phyloP scores from a whole-genome alignment of 495 filamentous ascomycete genomes.

The Jackrogersella multiformis region DNA sequence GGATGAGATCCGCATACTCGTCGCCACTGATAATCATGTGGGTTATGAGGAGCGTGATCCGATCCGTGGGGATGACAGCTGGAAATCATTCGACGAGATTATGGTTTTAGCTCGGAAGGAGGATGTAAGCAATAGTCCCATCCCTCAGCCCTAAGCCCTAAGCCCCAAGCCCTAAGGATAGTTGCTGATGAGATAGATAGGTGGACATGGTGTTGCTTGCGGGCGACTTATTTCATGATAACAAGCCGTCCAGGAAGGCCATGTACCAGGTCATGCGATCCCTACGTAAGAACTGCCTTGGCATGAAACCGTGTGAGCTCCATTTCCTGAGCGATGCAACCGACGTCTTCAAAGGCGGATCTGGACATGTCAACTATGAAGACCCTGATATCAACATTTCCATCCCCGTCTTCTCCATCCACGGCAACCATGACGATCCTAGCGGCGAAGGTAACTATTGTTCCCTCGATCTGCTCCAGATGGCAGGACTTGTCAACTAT shows the following conservation, averaged over 20 bases:
- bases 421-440: slow-evolving; percentile 98
- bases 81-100: slow-evolving; percentile 94
- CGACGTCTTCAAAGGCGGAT: slow-evolving; percentile 84
- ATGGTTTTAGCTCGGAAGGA: slow-evolving; percentile 87
- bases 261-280: slow-evolving; percentile 98
- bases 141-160: not conserved
- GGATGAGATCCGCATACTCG: slow-evolving; percentile 94
- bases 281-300: slow-evolving; percentile 90
- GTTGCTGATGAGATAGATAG: slow-evolving; percentile 37
- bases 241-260: slow-evolving; percentile 93
- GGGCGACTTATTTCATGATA: slow-evolving; percentile 97
- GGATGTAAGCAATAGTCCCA: slow-evolving; percentile 66
- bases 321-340: slow-evolving; percentile 93
- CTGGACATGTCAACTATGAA: slow-evolving; percentile 96
- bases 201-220: slow-evolving; percentile 95
- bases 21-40: slow-evolving; percentile 97
- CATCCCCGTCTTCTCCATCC: slow-evolving; percentile 97
- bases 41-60: slow-evolving; percentile 94
- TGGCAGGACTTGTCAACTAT: slow-evolving; percentile 93
- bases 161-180: slow-evolving; percentile 3
- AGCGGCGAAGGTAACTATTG: slow-evolving; percentile 91
- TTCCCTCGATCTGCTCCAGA: slow-evolving; percentile 88
- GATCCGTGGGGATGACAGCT: slow-evolving; percentile 94
- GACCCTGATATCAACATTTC: slow-evolving; percentile 98
- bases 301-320: slow-evolving; percentile 93